These are phyloP conservation scores for Hordeum marinum DNA, from an alignment of 176 grass and related monocot species.

Conservation along the genomic window DNA sequence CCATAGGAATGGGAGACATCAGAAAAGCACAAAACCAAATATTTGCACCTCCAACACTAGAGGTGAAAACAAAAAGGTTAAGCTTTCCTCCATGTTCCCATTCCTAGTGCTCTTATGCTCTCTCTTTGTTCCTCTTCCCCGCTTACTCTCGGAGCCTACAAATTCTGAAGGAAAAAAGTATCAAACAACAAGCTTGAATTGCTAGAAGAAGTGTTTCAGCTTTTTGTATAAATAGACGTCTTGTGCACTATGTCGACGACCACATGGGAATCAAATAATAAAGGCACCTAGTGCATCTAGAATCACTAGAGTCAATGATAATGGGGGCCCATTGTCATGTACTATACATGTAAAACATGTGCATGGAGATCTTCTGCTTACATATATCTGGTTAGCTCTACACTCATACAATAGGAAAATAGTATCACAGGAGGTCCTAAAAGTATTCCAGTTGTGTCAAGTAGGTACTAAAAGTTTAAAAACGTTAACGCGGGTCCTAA, in stretches of 20 bases:
- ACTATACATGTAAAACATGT: conserved; percentile 16
- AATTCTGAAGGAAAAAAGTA: background rate
- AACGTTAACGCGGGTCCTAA: no score
- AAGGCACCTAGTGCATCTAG: background rate
- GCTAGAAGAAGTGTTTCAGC: background rate
- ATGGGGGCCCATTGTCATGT: background rate
- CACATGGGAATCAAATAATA: background rate
- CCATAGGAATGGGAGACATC: conserved; percentile 40
- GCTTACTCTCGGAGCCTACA: conserved; percentile 9
- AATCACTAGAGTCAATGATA: background rate
- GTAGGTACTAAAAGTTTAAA: no score
- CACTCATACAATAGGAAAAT: background rate
- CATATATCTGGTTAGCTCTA: background rate
- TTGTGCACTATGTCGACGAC: background rate
- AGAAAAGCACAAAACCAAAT: conserved; percentile 14
- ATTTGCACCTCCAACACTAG: conserved; percentile 19
- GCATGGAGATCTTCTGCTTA: conserved; percentile 19
- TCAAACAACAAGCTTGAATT: background rate
- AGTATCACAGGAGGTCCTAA: background rate
- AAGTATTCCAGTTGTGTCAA: no score
- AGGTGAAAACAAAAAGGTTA: background rate
- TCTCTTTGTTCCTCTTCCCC: conserved; percentile 39
- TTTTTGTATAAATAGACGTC: conserved; percentile 11
- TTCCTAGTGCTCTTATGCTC: conserved; percentile 30
- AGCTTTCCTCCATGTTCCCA: conserved; percentile 45